phyloP scores from a whole-genome alignment of 2,329 filamentous ascomycete genomes.

The Monilinia laxa region DNA sequence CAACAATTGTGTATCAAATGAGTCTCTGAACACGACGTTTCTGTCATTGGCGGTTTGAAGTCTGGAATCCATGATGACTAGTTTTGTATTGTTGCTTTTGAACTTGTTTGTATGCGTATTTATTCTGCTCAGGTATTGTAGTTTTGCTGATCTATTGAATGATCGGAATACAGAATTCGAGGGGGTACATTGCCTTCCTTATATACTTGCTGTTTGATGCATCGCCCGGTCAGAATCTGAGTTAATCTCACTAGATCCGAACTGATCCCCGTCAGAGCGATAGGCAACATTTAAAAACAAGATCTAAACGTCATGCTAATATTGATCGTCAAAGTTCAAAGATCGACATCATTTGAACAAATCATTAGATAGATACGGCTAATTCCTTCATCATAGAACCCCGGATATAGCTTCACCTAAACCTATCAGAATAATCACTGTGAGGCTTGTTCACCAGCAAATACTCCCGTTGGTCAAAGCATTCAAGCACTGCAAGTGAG shows the following conservation, averaged over 20 bases:
- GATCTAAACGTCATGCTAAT: constrained; percentile 14
- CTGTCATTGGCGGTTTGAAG: background rate
- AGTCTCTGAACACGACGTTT: background rate
- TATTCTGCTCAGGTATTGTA: background rate
- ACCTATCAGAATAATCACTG: background rate
- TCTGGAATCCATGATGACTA: constrained; percentile 8
- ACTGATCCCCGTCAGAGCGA: background rate
- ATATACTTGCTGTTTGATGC: constrained; percentile 7
- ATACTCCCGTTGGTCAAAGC: background rate
- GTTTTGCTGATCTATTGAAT: background rate
- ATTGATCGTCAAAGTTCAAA: background rate
- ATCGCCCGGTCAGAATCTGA: background rate
- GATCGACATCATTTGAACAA: background rate
- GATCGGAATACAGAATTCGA: background rate
- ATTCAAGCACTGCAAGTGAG: background rate
- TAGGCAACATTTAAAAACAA: background rate
- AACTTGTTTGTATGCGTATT: background rate
- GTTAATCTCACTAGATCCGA: background rate
- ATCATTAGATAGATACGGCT: background rate
- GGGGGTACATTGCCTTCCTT: background rate
- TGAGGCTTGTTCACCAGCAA: background rate
- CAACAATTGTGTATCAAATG: background rate
- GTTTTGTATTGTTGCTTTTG: constrained; percentile 4
- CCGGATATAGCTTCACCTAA: background rate
- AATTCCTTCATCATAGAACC: background rate